A percentile compares a stretch with the other conserved stretches of the same genome.
Evolutionary conservation across 257 asterid species (phyloP).

Genomic region (Ligustrum vulgare): DNA sequence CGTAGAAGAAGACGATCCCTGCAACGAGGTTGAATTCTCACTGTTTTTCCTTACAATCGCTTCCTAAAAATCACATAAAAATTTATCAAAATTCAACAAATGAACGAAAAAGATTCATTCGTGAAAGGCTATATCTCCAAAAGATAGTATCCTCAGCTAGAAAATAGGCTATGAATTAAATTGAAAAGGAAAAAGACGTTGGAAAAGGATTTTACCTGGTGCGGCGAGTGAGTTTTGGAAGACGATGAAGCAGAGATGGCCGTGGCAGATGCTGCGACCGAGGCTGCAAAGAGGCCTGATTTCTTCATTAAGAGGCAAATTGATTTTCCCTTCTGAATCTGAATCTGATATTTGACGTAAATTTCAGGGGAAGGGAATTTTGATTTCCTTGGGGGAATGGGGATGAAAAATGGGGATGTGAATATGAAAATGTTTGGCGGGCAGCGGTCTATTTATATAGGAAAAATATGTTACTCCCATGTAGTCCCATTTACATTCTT

Average conservation of each 20-base stretch:
- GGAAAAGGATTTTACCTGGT: conserved; percentile 33
- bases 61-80: conserved; percentile 15
- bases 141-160: background rate
- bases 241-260: conserved; percentile 41
- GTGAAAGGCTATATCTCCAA: background rate
- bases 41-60: conserved; percentile 24
- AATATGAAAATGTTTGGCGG: conserved; percentile 15
- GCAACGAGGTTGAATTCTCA: conserved; percentile 35
- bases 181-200: too few species aligned
- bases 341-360: background rate
- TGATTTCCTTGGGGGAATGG: background rate
- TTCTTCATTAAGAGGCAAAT: conserved; percentile 43
- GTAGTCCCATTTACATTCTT: conserved; percentile 22
- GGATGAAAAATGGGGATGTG: background rate
- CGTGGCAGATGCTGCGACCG: conserved; percentile 60
- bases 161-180: background rate
- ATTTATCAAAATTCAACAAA: background rate
- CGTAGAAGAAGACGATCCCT: conserved; percentile 31
- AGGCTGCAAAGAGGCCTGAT: conserved; percentile 51
- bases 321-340: background rate
- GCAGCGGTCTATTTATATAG: conserved; percentile 3
- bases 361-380: background rate
- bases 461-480: background rate
- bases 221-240: conserved; percentile 40
- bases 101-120: background rate